phyloP scores from a whole-genome alignment of 75 land plant species.

The Sequoia sempervirens region DNA sequence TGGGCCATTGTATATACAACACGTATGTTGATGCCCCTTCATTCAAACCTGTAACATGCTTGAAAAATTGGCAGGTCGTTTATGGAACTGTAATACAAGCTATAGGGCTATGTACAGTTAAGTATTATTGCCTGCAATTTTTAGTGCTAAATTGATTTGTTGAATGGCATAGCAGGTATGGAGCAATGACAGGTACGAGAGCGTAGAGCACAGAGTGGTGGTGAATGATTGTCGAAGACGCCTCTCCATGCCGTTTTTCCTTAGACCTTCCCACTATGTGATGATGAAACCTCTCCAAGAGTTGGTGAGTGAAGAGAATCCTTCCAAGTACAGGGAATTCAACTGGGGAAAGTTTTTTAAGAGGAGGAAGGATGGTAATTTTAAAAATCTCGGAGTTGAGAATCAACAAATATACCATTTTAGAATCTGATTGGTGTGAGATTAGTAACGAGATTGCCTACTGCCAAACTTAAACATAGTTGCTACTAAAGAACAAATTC shows the following conservation, averaged over 20 bases:
- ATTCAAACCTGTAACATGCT: too few relatives aligned
- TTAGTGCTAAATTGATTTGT: too few relatives aligned
- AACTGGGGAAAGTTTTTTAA: constrained; percentile 27
- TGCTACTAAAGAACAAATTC: too few relatives aligned
- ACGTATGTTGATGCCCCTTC: neutral
- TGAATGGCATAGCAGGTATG: constrained; percentile 40
- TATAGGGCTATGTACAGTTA: too few relatives aligned
- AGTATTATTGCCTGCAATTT: too few relatives aligned
- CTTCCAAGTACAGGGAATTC: constrained; percentile 49
- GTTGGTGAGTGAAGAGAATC: constrained; percentile 31
- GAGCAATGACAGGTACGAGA: constrained; percentile 72
- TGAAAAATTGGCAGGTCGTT: too few relatives aligned
- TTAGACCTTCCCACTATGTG: neutral
- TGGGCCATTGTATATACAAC: constrained; percentile 4
- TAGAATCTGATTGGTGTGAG: neutral
- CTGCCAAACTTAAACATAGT: too few relatives aligned
- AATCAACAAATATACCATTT: neutral
- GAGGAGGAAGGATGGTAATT: neutral
- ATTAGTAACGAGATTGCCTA: too few relatives aligned
- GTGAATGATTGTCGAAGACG: constrained; percentile 44
- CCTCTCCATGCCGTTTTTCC: neutral
- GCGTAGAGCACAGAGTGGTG: constrained; percentile 74
- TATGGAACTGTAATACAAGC: too few relatives aligned
- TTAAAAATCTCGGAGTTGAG: neutral
- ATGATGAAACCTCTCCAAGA: neutral